These are phyloP conservation scores for Phytophthora multivora DNA, from an alignment of 352 stramenopile genomes.

Conservation along the genomic window DNA sequence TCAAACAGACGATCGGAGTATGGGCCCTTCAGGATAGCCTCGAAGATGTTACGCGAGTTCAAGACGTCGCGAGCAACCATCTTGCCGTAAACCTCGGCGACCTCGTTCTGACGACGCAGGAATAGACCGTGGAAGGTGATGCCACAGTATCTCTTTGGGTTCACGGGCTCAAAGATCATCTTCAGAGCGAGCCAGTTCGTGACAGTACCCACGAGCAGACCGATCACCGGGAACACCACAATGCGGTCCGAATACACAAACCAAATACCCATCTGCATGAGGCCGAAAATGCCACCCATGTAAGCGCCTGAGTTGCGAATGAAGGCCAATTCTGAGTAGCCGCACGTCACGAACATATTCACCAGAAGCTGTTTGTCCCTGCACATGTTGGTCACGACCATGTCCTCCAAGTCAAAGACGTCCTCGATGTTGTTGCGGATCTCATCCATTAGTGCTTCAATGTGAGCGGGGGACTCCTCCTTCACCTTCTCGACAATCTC, in stretches of 20 bases:
- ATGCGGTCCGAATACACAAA: constrained; percentile 86
- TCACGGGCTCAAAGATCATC: constrained; percentile 93
- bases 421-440: constrained; percentile 95
- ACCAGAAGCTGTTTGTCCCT: constrained; percentile 95
- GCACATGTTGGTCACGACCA: constrained; percentile 94
- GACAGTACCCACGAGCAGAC: constrained; percentile 94
- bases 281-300: constrained; percentile 90
- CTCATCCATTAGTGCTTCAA: constrained; percentile 95
- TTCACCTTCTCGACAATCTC: constrained; percentile 95
- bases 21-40: constrained; percentile 88
- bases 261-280: constrained; percentile 90
- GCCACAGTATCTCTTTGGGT: constrained; percentile 84
- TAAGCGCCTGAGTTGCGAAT: constrained; percentile 91
- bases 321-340: constrained; percentile 91
- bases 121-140: constrained; percentile 96
- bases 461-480: constrained; percentile 90
- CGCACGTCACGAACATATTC: constrained; percentile 95
- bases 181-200: constrained; percentile 97
- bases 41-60: constrained; percentile 89
- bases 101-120: constrained; percentile 91
- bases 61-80: constrained; percentile 87
- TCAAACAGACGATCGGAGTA: constrained; percentile 88
- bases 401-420: constrained; percentile 95
- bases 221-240: constrained; percentile 91
- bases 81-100: constrained; percentile 87